Percentiles rank a stretch among this genome's conserved stretches.
These are phyloP conservation scores for Diversispora epigaea DNA, from an alignment of 192 early-diverging fungal genomes.

Conservation along the genomic window DNA sequence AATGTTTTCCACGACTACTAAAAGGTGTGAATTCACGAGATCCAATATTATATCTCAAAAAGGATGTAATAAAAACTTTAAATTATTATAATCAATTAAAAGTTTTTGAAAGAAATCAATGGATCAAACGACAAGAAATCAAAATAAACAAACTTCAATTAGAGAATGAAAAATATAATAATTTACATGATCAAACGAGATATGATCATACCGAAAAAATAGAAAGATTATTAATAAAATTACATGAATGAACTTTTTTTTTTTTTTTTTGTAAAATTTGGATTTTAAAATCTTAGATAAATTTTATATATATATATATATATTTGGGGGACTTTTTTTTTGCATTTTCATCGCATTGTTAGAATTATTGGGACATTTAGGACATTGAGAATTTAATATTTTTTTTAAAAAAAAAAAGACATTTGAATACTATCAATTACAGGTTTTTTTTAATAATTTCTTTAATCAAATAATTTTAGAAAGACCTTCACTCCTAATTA, in stretches of 20 bases:
- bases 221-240: not conserved
- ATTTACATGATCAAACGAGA: not conserved
- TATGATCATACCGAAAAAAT: not conserved
- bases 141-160: not conserved
- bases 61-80: not conserved
- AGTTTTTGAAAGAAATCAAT: not conserved
- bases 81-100: not conserved
- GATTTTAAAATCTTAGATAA: too few species aligned
- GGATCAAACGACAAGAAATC: not conserved
- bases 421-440: too few species aligned
- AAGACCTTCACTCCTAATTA: too few species aligned
- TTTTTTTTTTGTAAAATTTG: too few species aligned
- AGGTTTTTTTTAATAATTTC: too few species aligned
- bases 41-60: not conserved
- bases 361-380: too few species aligned
- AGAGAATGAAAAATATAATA: not conserved
- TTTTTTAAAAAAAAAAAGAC: too few species aligned
- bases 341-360: too few species aligned
- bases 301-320: too few species aligned
- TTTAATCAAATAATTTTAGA: too few species aligned
- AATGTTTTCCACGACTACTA: not conserved
- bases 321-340: too few species aligned
- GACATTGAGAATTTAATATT: too few species aligned
- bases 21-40: not conserved
- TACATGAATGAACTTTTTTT: not conserved